These are phyloP conservation scores for Jacaranda mimosifolia DNA, from an alignment of 257 asterid species.

Conservation along the genomic window DNA sequence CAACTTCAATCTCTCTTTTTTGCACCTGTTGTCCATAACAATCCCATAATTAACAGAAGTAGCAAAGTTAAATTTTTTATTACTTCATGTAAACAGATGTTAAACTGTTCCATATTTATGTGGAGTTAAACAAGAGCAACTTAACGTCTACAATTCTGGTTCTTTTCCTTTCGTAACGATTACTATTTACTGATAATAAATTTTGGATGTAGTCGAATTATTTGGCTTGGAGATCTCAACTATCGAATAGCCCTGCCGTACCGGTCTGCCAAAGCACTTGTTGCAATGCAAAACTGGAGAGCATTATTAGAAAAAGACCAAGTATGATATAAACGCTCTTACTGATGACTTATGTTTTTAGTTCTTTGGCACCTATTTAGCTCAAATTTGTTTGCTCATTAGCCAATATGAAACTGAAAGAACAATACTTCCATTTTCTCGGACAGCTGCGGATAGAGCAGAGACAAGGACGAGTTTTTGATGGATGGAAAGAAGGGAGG, in stretches of 20 bases:
- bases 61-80: no score
- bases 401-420: slow-evolving; percentile 8
- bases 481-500: slow-evolving; percentile 96
- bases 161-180: slow-evolving; percentile 2
- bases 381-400: no score
- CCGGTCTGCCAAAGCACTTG: slow-evolving; percentile 91
- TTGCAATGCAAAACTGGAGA: slow-evolving; percentile 98
- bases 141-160: background rate
- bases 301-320: slow-evolving; percentile 88
- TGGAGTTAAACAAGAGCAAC: no score
- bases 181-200: slow-evolving; percentile 4
- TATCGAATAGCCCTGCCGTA: slow-evolving; percentile 86
- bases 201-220: slow-evolving; percentile 65
- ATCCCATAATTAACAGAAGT: no score
- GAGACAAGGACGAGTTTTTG: slow-evolving; percentile 89
- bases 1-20: background rate
- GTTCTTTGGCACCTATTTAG: background rate
- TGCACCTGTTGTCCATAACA: background rate
- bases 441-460: slow-evolving; percentile 91
- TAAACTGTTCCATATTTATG: no score
- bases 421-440: slow-evolving; percentile 12
- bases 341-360: background rate
- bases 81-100: no score
- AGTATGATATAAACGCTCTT: slow-evolving; percentile 50
- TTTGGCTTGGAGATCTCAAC: slow-evolving; percentile 96